Percentiles rank a stretch among this genome's conserved stretches.
Conservation (phyloP, 2,329 filamentous ascomycete genomes). For the Trichoderma harzianum region DNA sequence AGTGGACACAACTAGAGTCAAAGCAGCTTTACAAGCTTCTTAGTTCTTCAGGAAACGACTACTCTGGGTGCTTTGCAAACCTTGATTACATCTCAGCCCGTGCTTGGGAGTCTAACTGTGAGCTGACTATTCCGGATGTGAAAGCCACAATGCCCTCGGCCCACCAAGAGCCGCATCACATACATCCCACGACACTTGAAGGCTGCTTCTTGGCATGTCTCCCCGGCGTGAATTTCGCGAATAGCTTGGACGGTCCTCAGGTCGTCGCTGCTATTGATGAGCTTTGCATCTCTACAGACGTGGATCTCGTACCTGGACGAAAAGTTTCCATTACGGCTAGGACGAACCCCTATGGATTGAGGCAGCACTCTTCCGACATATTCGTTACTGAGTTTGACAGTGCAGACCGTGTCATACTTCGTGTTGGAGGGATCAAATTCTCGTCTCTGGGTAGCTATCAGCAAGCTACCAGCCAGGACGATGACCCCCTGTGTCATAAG, state of each 20-base stretch:
- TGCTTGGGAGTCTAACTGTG: conserved; percentile 12
- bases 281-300: conserved; percentile 14
- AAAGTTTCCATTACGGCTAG: conserved; percentile 7
- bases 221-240: background rate
- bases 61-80: conserved; percentile 17
- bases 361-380: conserved; percentile 13
- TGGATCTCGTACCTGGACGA: conserved; percentile 10
- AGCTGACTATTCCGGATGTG: conserved; percentile 18
- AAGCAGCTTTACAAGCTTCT: conserved; percentile 13
- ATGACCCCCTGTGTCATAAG: conserved; percentile 3
- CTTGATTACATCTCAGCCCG: conserved; percentile 5
- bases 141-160: conserved; percentile 15
- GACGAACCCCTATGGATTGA: conserved; percentile 3
- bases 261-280: conserved; percentile 16
- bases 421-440: conserved; percentile 11
- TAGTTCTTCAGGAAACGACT: conserved; percentile 10
- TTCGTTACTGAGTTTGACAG: background rate
- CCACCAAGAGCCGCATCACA: conserved; percentile 18
- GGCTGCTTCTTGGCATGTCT: conserved; percentile 15
- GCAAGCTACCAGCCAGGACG: background rate
- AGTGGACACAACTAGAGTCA: conserved; percentile 2
- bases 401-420: background rate
- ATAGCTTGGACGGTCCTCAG: background rate
- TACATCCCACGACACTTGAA: conserved; percentile 20
- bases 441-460: conserved; percentile 13